Conservation (phyloP, 805 yeast genomes). For the Saturnispora galanensis region DNA sequence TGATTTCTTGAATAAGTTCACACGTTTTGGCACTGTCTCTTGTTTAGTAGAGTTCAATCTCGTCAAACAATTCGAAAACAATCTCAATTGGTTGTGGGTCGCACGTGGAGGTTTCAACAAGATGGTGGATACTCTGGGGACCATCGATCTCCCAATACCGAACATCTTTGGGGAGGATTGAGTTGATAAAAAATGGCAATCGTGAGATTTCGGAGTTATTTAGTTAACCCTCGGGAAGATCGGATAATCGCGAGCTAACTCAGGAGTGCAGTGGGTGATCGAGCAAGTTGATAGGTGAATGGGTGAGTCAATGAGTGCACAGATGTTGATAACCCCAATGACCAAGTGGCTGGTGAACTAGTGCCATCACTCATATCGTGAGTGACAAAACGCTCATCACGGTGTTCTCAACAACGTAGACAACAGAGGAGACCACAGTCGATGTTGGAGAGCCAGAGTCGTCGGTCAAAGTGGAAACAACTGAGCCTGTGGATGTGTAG, state of each 20-base stretch:
- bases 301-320: too few species aligned
- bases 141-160: neutral
- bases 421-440: neutral
- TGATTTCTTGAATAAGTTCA: slow-evolving; percentile 23
- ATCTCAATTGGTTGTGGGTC: neutral
- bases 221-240: too few species aligned
- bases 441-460: neutral
- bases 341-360: too few species aligned
- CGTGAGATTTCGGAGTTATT: slow-evolving; percentile 1
- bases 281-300: too few species aligned
- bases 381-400: too few species aligned
- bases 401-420: neutral
- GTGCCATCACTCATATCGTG: too few species aligned
- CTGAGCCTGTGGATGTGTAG: slow-evolving; percentile 3
- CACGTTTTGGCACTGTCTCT: neutral
- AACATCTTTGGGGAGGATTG: neutral
- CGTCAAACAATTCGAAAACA: neutral
- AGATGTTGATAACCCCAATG: too few species aligned
- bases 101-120: neutral
- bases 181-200: too few species aligned
- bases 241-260: neutral
- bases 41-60: neutral
- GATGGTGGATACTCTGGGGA: neutral
- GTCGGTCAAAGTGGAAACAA: neutral
- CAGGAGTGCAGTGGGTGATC: too few species aligned